Percentiles rank a stretch among this genome's conserved stretches.
phyloP scores from a whole-genome alignment of 768 basidiomycete genomes.

The Tephrocybe sp. region DNA sequence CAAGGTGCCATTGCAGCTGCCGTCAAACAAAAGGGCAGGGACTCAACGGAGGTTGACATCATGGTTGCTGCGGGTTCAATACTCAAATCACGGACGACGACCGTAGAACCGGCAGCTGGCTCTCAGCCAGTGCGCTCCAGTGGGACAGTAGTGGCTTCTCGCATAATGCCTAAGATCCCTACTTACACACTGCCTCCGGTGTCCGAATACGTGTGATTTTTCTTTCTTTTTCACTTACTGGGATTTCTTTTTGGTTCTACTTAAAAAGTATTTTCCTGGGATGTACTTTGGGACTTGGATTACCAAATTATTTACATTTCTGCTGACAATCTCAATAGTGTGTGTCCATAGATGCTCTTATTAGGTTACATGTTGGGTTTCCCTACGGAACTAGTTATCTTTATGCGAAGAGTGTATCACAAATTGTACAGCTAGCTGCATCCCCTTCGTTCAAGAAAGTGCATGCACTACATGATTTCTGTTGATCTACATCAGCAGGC shows the following conservation, averaged over 20 bases:
- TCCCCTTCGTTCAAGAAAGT: conserved; percentile 54
- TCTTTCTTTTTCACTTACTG: conserved; percentile 22
- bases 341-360: conserved; percentile 18
- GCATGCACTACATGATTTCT: conserved; percentile 51
- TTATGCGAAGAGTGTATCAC: conserved; percentile 40
- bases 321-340: conserved; percentile 10
- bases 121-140: conserved; percentile 18
- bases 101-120: conserved; percentile 17
- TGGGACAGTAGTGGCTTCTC: conserved; percentile 19
- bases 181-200: conserved; percentile 33
- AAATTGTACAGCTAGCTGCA: conserved; percentile 42
- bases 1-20: conserved; percentile 77
- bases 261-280: conserved; percentile 22
- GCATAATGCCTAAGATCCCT: conserved; percentile 19
- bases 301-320: conserved; percentile 17
- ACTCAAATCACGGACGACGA: conserved; percentile 39
- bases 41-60: conserved; percentile 78
- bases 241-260: conserved; percentile 25
- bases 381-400: conserved; percentile 21
- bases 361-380: conserved; percentile 17
- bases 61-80: conserved; percentile 66
- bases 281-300: conserved; percentile 26
- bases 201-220: conserved; percentile 37
- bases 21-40: conserved; percentile 69
- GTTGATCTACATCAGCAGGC: conserved; percentile 1